Conservation (phyloP, 805 yeast genomes). For the Nadsonia fulvescens region DNA sequence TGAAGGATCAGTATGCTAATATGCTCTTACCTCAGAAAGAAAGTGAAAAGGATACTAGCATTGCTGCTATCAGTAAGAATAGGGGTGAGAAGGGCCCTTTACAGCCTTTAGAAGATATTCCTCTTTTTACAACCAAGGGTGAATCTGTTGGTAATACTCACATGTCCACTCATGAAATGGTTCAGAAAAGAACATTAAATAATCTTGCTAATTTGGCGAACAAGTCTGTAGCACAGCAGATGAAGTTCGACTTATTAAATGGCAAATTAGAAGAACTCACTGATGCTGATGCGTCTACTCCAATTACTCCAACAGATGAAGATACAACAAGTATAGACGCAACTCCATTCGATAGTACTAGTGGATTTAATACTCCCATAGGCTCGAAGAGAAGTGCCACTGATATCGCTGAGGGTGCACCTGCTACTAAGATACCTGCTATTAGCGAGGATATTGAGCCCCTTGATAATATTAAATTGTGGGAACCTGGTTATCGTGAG, state of each 20-base stretch:
- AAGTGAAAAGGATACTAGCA: not conserved
- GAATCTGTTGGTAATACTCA: slow-evolving; percentile 50
- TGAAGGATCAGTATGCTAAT: slow-evolving; percentile 6
- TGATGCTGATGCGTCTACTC: slow-evolving; percentile 9
- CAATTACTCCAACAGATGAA: no score
- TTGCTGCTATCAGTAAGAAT: slow-evolving; percentile 18
- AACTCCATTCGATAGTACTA: no score
- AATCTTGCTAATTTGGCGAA: slow-evolving; percentile 59
- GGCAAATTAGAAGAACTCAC: slow-evolving; percentile 3
- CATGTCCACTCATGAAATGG: slow-evolving; percentile 53
- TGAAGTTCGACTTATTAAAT: slow-evolving; percentile 23
- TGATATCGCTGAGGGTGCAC: no score
- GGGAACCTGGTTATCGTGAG: slow-evolving; percentile 75
- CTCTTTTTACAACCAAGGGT: slow-evolving; percentile 61
- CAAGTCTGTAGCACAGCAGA: slow-evolving; percentile 45
- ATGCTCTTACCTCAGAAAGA: slow-evolving; percentile 4
- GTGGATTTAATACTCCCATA: no score
- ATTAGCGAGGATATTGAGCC: slow-evolving; percentile 21
- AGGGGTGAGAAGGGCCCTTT: slow-evolving; percentile 66
- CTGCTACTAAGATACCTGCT: no score
- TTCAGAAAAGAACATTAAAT: slow-evolving; percentile 39
- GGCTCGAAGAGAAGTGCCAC: no score
- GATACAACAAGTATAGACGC: slow-evolving; percentile 6
- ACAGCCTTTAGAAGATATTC: slow-evolving; percentile 51
- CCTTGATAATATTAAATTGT: slow-evolving; percentile 39